Evolutionary conservation across 2,329 filamentous ascomycete genomes (phyloP), one percentile per base, ranked within the genome.

Genomic region (Trematosphaeria pertusa): DNA sequence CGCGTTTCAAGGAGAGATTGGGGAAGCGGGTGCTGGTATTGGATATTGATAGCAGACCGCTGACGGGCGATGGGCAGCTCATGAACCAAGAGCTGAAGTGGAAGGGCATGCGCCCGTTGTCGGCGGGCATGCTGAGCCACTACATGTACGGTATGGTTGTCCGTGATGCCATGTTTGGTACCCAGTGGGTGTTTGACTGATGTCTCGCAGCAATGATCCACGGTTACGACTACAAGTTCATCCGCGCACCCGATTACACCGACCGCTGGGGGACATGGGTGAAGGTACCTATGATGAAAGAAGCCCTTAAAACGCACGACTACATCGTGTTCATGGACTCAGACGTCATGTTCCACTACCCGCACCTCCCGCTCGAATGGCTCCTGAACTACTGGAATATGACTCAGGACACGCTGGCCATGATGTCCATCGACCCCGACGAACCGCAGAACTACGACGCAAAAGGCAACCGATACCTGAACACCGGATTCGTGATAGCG

Each of bases 311-410:
- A 41, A 70, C 67, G 6, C 68, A 73, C 48, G 67, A 73, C 6
- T 75, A 79, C 61, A 69, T 72, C 10, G 70, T 80, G 48, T 79
- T 79, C 54, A 67, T 79, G 58, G 78, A 80, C 62, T 73, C 74
- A n/a, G 78, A 80, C 47, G 75, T 75, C 50, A 71, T 78, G 49
- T 75, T 79, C 50, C 70, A 73, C 32, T 72, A 79, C 52, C 73
- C 73, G 1, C 70, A 77, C 30, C 63, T 80, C 2, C 77, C 78
- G 4, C 51, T 79, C 22, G 78, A 80, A 56, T 80, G 76, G 74
- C 73, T 80, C 3, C 65, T 80, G 52, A 78, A 77, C 62, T 74
- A 78, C 51, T 80, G 78, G 78, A 71, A 76, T 46, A 71, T 79
- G 56, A 71, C 64, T 24, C 56, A 70, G 5, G 64, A 75, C n/a